Percentiles rank a stretch among this genome's conserved stretches.
Conservation (phyloP, 495 filamentous ascomycete genomes). For the Neurospora tetrasperma region DNA sequence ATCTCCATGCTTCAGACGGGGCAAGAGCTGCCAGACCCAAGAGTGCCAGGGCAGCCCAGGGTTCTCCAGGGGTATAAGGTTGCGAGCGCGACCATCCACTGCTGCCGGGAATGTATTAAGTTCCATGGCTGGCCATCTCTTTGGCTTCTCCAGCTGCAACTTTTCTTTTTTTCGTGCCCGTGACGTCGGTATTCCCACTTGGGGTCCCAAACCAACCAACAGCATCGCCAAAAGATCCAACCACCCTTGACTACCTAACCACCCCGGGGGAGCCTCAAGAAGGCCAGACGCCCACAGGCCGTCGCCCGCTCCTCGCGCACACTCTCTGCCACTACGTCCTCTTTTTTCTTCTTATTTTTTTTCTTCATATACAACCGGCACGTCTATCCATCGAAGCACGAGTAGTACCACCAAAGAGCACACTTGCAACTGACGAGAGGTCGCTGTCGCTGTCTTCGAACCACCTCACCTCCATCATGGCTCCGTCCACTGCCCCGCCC, state of each 20-base stretch:
- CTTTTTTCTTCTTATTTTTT: background rate
- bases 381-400: background rate
- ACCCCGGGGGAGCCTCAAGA: background rate
- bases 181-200: slow-evolving; percentile 1
- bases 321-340: background rate
- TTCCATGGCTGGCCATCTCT: background rate
- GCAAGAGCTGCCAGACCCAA: background rate
- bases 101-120: background rate
- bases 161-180: background rate
- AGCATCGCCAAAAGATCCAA: background rate
- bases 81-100: background rate
- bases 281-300: background rate
- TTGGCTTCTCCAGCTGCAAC: background rate
- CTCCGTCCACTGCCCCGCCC: background rate
- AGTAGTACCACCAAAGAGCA: background rate
- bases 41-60: background rate
- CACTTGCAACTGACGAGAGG: background rate
- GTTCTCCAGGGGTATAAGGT: background rate
- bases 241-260: background rate
- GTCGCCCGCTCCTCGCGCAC: background rate
- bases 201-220: background rate
- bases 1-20: background rate
- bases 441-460: background rate
- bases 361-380: background rate
- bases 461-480: background rate